Conservation (phyloP, 148 eudicot genomes). For the Fagopyrum homotropicum region DNA sequence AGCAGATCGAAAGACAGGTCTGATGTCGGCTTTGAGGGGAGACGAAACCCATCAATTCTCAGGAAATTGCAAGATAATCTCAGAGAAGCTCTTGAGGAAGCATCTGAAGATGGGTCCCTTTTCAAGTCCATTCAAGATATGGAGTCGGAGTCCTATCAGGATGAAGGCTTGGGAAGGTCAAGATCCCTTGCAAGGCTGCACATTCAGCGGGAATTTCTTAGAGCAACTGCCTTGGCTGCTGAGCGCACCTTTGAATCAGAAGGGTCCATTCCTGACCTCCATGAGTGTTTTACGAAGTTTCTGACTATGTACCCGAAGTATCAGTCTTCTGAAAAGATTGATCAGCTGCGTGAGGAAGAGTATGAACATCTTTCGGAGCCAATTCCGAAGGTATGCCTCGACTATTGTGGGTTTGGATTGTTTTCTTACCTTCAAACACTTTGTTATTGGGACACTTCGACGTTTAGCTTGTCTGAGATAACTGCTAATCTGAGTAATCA, state of each 20-base stretch:
- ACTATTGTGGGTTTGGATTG: conserved; percentile 95
- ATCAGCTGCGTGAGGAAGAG: conserved; percentile 80
- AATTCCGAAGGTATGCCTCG: conserved; percentile 81
- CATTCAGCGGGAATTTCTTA: conserved; percentile 72
- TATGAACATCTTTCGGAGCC: conserved; percentile 59
- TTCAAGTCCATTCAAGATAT: conserved; percentile 57
- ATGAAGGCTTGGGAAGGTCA: conserved; percentile 72
- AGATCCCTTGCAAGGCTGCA: conserved; percentile 72
- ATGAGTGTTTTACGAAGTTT: conserved; percentile 73
- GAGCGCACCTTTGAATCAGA: conserved; percentile 62
- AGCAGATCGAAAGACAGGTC: conserved; percentile 69
- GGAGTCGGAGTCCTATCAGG: conserved; percentile 52
- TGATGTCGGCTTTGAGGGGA: conserved; percentile 37
- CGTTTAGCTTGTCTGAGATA: conserved; percentile 89
- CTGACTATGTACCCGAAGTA: conserved; percentile 85
- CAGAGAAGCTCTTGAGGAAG: conserved; percentile 93
- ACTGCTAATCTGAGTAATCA: conserved; percentile 92
- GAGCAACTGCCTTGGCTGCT: conserved; percentile 90
- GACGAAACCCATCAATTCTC: conserved; percentile 49
- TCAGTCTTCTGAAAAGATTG: conserved; percentile 78
- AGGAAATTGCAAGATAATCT: conserved; percentile 71
- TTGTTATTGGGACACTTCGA: conserved; percentile 82
- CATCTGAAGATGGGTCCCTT: conserved; percentile 93
- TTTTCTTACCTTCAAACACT: conserved; percentile 82
- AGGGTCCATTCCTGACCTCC: conserved; percentile 59